Evolutionary conservation across 495 filamentous ascomycete species (phyloP).

Genomic region (Hypoxylon trugodes): DNA sequence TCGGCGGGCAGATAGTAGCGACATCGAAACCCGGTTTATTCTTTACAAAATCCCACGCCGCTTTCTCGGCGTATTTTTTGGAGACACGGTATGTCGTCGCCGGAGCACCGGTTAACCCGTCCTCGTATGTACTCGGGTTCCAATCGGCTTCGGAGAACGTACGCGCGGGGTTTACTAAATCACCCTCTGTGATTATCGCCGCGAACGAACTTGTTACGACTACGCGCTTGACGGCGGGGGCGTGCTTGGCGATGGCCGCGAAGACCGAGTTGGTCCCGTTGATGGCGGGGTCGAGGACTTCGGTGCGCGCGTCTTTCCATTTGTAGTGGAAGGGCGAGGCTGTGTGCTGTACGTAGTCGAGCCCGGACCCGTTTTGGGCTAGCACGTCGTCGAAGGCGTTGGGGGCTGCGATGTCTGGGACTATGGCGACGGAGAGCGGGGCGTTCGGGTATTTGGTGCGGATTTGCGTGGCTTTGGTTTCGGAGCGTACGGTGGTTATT

Average conservation of each 20-base stretch:
- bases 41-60: conserved; percentile 67
- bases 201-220: conserved; percentile 90
- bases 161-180: conserved; percentile 52
- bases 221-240: conserved; percentile 81
- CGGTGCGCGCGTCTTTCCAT: conserved; percentile 74
- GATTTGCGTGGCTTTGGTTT: conserved; percentile 81
- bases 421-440: conserved; percentile 78
- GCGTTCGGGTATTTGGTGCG: conserved; percentile 69
- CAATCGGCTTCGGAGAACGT: conserved; percentile 78
- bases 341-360: conserved; percentile 89
- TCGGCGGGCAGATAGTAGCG: conserved; percentile 69
- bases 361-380: conserved; percentile 74
- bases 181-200: conserved; percentile 65
- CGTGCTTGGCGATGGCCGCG: conserved; percentile 74
- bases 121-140: conserved; percentile 82
- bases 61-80: conserved; percentile 68
- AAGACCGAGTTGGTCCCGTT: conserved; percentile 86
- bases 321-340: conserved; percentile 86
- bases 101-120: conserved; percentile 61
- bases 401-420: conserved; percentile 80
- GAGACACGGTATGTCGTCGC: conserved; percentile 73
- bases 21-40: conserved; percentile 67
- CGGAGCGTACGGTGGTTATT: conserved; percentile 82
- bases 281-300: conserved; percentile 85
- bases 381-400: conserved; percentile 79